phyloP scores from a whole-genome alignment of 176 grass and related monocot genomes.

The Avena eriantha region DNA sequence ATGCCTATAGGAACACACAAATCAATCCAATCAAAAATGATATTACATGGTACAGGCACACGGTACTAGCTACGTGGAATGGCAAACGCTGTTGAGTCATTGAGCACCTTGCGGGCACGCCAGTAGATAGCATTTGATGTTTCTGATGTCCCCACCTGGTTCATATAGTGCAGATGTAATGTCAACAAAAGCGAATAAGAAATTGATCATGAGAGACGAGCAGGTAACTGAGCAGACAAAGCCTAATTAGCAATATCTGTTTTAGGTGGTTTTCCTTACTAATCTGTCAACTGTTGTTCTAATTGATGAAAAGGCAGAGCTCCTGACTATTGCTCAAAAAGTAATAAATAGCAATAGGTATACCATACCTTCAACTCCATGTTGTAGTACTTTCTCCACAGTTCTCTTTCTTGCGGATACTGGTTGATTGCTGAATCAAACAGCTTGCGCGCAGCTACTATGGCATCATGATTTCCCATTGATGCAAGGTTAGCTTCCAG shows the following conservation, averaged over 20 bases:
- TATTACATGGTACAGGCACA: constrained; percentile 19
- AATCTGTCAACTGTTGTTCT: background rate
- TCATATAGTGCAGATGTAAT: background rate
- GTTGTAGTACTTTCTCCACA: constrained; percentile 72
- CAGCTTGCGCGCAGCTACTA: constrained; percentile 50
- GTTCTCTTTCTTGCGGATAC: constrained; percentile 54
- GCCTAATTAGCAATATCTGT: background rate
- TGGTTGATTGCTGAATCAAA: constrained; percentile 58
- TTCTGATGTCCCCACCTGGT: constrained; percentile 68
- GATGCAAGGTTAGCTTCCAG: constrained; percentile 64
- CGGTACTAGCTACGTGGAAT: constrained; percentile 22
- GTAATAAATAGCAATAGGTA: background rate
- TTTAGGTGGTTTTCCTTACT: background rate
- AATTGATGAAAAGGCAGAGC: background rate
- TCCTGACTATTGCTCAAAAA: background rate
- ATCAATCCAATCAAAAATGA: constrained; percentile 38
- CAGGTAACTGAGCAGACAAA: background rate
- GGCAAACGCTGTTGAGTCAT: constrained; percentile 40
- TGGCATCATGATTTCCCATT: constrained; percentile 34
- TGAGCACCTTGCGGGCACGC: constrained; percentile 65
- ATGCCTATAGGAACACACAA: background rate
- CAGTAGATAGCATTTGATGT: constrained; percentile 63
- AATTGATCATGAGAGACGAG: background rate
- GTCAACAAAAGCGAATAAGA: background rate
- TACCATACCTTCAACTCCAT: constrained; percentile 66